A percentile compares a stretch with the other conserved stretches of the same genome.
Evolutionary conservation across 148 eudicot species (phyloP).

Genomic region (Heliosperma pusillum): DNA sequence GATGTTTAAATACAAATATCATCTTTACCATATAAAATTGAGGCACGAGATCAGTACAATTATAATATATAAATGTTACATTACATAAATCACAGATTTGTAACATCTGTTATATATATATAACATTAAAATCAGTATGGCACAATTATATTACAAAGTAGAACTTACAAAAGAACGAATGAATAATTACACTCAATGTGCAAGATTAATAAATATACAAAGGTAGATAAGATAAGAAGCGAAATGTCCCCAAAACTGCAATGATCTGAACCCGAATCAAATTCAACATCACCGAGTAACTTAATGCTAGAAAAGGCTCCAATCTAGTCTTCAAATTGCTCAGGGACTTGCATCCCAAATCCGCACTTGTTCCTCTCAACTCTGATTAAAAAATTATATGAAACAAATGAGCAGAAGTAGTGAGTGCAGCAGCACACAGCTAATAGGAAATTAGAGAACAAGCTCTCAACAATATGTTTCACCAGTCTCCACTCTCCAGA

Average conservation of each 20-base stretch:
- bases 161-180: slow-evolving; percentile 11
- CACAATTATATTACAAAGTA: background rate
- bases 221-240: background rate
- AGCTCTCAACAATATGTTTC: background rate
- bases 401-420: background rate
- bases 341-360: slow-evolving; percentile 79
- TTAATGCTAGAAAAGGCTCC: background rate
- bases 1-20: background rate
- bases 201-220: background rate
- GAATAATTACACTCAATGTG: slow-evolving; percentile 17
- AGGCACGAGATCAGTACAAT: background rate
- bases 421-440: no score
- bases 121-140: background rate
- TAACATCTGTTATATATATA: no score
- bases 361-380: slow-evolving; percentile 66
- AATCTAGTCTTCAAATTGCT: slow-evolving; percentile 14
- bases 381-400: slow-evolving; percentile 33
- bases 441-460: no score
- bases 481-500: background rate
- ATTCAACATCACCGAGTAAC: background rate
- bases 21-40: background rate
- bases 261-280: background rate
- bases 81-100: no score
- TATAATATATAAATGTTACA: no score
- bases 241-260: background rate